Percentiles rank a stretch among this genome's conserved stretches.
phyloP scores from a whole-genome alignment of 2,329 filamentous ascomycete genomes.

The Phyllosticta ampelicida region DNA sequence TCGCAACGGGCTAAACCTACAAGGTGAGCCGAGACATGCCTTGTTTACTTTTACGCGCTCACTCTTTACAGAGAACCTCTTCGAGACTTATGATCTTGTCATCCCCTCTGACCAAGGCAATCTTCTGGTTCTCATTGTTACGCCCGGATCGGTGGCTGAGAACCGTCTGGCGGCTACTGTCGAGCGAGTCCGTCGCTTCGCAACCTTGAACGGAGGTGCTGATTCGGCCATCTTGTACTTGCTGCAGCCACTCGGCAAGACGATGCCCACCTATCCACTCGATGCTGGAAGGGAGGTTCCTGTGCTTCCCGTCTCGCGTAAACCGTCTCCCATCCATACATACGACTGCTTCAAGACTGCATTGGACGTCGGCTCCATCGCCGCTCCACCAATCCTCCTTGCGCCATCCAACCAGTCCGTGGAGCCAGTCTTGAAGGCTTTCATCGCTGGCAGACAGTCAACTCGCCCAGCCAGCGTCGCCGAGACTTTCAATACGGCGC shows the following conservation, averaged over 20 bases:
- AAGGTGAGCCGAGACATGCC: conserved; percentile 16
- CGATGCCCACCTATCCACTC: not conserved
- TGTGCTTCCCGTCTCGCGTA: not conserved
- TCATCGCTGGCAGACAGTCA: not conserved
- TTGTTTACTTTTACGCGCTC: not conserved
- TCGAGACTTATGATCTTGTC: conserved; percentile 9
- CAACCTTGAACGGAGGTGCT: not conserved
- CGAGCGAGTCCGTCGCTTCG: conserved; percentile 6
- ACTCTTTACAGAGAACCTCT: not conserved
- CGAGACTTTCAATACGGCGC: conserved; percentile 8
- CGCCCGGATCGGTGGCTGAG: not conserved
- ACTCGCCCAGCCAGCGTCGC: not conserved
- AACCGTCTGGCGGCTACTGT: not conserved
- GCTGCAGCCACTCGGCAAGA: not conserved
- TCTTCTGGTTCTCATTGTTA: conserved; percentile 7
- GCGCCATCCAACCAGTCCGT: not conserved
- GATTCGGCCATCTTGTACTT: conserved; percentile 4
- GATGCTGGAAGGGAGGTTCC: too few species aligned
- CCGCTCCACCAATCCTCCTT: not conserved
- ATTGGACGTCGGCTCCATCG: not conserved
- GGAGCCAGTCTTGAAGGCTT: not conserved
- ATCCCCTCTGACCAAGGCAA: not conserved
- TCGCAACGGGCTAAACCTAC: conserved; percentile 17
- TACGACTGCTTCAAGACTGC: not conserved
- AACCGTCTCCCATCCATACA: not conserved